Evolutionary conservation across 495 filamentous ascomycete genomes (phyloP).

Genomic region (Penicillium riverlandense): DNA sequence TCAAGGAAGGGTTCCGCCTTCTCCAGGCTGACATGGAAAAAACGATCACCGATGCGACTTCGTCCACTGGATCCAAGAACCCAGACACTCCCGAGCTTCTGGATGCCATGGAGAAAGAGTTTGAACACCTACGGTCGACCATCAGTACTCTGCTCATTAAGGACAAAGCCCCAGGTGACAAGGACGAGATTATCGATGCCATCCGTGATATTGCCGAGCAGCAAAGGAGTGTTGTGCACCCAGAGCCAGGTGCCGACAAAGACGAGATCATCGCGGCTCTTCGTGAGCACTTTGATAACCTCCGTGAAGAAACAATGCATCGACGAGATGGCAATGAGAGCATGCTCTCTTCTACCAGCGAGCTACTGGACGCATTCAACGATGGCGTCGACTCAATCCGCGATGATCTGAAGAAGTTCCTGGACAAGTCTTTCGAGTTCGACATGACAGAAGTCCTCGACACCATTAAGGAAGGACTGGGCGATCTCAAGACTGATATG

Average conservation of each 20-base stretch:
- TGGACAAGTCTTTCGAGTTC: constrained; percentile 71
- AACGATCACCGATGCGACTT: constrained; percentile 41
- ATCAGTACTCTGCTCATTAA: constrained; percentile 63
- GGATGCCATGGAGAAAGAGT: constrained; percentile 65
- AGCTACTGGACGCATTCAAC: constrained; percentile 75
- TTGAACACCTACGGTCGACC: constrained; percentile 61
- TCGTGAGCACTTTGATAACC: constrained; percentile 59
- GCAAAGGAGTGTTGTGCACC: constrained; percentile 28
- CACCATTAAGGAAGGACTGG: constrained; percentile 71
- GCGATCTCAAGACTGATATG: constrained; percentile 65
- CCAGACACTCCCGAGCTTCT: constrained; percentile 50
- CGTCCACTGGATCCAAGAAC: constrained; percentile 25
- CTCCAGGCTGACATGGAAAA: constrained; percentile 67
- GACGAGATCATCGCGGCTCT: constrained; percentile 62
- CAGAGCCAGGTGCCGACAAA: constrained; percentile 18
- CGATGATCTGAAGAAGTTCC: constrained; percentile 65
- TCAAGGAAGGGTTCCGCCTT: constrained; percentile 63
- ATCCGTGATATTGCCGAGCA: constrained; percentile 45
- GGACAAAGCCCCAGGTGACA: constrained; percentile 45
- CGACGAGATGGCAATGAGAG: constrained; percentile 49
- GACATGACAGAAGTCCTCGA: constrained; percentile 83
- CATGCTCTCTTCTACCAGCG: constrained; percentile 54
- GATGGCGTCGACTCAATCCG: constrained; percentile 72
- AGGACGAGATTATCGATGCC: constrained; percentile 54
- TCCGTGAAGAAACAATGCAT: constrained; percentile 59